Evolutionary conservation across 2,329 filamentous ascomycete genomes (phyloP).

Genomic region (Amphichorda felina): DNA sequence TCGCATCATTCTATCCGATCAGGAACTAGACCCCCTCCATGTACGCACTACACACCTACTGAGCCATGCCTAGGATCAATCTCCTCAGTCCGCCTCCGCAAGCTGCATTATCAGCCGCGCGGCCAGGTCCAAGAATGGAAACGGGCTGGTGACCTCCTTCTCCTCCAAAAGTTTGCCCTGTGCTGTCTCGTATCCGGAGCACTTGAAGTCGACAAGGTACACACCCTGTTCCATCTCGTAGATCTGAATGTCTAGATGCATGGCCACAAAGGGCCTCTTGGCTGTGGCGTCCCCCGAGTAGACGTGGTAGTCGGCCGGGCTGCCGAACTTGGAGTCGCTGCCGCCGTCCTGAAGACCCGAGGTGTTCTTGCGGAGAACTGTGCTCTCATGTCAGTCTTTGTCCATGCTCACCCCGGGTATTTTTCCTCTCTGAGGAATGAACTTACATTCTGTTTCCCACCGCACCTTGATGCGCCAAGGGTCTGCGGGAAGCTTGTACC

Average conservation of each 20-base stretch:
- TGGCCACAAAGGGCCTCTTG: constrained; percentile 60
- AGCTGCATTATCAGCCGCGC: constrained; percentile 87
- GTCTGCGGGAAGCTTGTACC: constrained; percentile 82
- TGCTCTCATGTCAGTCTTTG: not conserved
- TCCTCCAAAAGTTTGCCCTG: constrained; percentile 70
- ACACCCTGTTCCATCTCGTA: constrained; percentile 89
- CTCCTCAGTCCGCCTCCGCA: constrained; percentile 64
- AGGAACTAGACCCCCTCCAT: too few species aligned
- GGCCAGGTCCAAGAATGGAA: constrained; percentile 90
- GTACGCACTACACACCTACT: too few species aligned
- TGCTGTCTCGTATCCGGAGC: constrained; percentile 80
- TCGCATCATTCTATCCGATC: too few species aligned
- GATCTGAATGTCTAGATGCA: constrained; percentile 92
- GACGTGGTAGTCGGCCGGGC: constrained; percentile 25
- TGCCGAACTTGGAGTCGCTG: constrained; percentile 6
- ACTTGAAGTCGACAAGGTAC: constrained; percentile 97
- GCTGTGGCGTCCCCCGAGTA: constrained; percentile 20
- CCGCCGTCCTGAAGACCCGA: not conserved
- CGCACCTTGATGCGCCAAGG: constrained; percentile 91
- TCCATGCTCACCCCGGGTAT: not conserved
- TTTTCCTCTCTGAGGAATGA: not conserved
- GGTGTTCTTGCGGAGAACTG: not conserved
- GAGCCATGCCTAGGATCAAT: too few species aligned
- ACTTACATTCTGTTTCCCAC: constrained; percentile 73
- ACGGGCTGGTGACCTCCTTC: constrained; percentile 90